Evolutionary conservation across 192 early-diverging fungal genomes (phyloP).

Genomic region (Funneliformis geosporum): DNA sequence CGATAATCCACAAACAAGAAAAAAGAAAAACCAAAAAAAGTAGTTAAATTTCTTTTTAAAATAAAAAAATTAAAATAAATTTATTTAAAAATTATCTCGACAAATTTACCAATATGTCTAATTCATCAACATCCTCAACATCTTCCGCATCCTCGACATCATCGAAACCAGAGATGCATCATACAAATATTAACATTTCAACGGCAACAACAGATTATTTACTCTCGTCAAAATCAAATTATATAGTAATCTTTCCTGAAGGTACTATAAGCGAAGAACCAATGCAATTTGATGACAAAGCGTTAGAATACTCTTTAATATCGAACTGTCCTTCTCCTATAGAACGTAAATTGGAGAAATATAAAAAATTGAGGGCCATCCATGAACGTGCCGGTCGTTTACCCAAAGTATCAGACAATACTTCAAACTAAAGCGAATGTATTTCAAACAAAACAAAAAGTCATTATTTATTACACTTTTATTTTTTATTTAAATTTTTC

Average conservation of each 20-base stretch:
- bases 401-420: background rate
- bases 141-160: too few relatives aligned
- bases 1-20: too few relatives aligned
- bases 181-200: background rate
- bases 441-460: background rate
- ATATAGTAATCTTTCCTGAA: background rate
- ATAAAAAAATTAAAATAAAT: too few relatives aligned
- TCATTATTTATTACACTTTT: too few relatives aligned
- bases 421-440: background rate
- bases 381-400: constrained; percentile 9
- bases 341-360: background rate
- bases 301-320: background rate
- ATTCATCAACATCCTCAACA: too few relatives aligned
- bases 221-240: background rate
- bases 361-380: background rate
- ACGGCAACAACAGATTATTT: too few relatives aligned
- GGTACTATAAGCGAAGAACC: background rate
- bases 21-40: too few relatives aligned
- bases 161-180: background rate
- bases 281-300: background rate
- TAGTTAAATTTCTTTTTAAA: too few relatives aligned
- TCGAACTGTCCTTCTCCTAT: background rate
- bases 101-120: too few relatives aligned
- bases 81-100: too few relatives aligned
- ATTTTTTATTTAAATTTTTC: background rate